Evolutionary conservation across 1,284 basidiomycete genomes (phyloP).

Genomic region (Sphagnurus paluster): DNA sequence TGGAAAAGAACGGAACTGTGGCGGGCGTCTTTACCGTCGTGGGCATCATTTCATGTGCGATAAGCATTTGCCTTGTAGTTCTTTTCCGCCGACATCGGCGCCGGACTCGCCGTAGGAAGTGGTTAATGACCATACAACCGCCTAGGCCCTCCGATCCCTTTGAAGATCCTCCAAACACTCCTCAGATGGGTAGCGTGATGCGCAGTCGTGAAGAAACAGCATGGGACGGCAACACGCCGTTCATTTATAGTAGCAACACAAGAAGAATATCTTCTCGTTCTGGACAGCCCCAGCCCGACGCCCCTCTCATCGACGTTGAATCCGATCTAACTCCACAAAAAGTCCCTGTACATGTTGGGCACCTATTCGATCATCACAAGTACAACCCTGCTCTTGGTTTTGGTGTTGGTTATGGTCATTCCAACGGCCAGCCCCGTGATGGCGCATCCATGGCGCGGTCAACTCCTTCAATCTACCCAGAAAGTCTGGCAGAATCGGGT

Average conservation of each 20-base stretch:
- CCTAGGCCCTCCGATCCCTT: slow-evolving; percentile 32
- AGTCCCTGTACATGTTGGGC: slow-evolving; percentile 9
- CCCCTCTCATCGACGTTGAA: neutral
- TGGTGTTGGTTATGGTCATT: slow-evolving; percentile 6
- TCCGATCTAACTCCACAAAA: slow-evolving; percentile 2
- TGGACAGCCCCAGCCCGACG: neutral
- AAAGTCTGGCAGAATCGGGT: slow-evolving; percentile 43
- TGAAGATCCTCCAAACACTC: slow-evolving; percentile 29
- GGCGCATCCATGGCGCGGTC: slow-evolving; percentile 38
- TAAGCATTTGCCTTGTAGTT: slow-evolving; percentile 35
- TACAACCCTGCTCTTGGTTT: neutral
- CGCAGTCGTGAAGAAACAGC: neutral
- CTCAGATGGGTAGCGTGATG: slow-evolving; percentile 19
- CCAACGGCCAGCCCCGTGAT: neutral
- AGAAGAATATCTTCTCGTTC: slow-evolving; percentile 1
- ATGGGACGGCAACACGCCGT: slow-evolving; percentile 8
- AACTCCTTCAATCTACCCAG: slow-evolving; percentile 60
- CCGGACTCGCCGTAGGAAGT: slow-evolving; percentile 29
- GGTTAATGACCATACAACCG: slow-evolving; percentile 36
- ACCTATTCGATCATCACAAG: slow-evolving; percentile 3
- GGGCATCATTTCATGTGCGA: slow-evolving; percentile 41
- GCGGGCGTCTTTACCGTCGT: slow-evolving; percentile 57
- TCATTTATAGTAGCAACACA: neutral
- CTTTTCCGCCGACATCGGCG: slow-evolving; percentile 42
- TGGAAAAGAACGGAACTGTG: slow-evolving; percentile 53